phyloP scores from a whole-genome alignment of 371 early-diverging fungal species.

The Astathelohania contejeani region DNA sequence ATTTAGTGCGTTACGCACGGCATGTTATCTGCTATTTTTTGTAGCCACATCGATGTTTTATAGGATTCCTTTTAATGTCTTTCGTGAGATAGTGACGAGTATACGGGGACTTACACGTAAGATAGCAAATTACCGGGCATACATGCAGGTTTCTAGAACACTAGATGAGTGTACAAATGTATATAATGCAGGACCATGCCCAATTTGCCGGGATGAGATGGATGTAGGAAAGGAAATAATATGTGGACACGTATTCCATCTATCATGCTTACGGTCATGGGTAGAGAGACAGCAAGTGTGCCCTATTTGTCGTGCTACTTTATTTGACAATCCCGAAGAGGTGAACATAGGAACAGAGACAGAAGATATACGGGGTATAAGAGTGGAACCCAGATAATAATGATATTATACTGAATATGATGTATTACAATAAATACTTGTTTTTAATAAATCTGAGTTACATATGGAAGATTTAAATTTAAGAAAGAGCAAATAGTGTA shows the following conservation, averaged over 20 bases:
- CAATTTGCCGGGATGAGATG: conserved; percentile 50
- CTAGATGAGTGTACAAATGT: conserved; percentile 35
- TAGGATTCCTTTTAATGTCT: conserved; percentile 41
- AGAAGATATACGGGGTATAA: no score
- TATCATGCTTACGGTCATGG: conserved; percentile 85
- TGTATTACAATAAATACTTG: no score
- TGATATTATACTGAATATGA: no score
- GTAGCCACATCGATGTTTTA: conserved; percentile 28
- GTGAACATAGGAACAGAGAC: no score
- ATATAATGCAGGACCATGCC: conserved; percentile 30
- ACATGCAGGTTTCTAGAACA: conserved; percentile 24
- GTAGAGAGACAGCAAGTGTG: conserved; percentile 89
- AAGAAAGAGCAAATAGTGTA: no score
- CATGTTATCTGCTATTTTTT: conserved; percentile 25
- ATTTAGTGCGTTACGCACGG: not conserved
- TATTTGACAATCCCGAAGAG: conserved; percentile 5
- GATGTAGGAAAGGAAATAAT: conserved; percentile 62
- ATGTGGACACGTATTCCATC: conserved; percentile 91
- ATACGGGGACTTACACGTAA: conserved; percentile 27
- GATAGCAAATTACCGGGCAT: conserved; percentile 18
- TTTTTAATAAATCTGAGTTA: no score
- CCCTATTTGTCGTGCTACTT: conserved; percentile 66
- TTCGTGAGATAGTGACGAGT: conserved; percentile 25
- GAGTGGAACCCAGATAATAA: no score
- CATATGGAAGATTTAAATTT: no score